Percentiles rank a stretch among this genome's conserved stretches.
phyloP scores from a whole-genome alignment of 2,329 filamentous ascomycete species.

The Fusarium xylarioides region DNA sequence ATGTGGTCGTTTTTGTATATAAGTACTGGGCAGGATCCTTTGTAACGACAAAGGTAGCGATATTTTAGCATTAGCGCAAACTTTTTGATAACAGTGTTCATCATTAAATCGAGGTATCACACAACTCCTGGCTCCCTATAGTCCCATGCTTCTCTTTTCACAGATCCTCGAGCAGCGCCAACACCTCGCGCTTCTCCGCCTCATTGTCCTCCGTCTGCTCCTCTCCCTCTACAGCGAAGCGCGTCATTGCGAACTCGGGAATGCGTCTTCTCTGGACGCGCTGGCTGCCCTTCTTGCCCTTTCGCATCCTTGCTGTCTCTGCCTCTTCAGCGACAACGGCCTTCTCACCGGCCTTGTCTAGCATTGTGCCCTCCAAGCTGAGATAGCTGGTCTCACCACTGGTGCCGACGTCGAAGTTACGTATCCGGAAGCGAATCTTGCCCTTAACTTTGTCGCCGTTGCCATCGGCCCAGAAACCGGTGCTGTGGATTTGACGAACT shows the following conservation, averaged over 20 bases:
- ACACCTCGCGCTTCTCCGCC: constrained; percentile 35
- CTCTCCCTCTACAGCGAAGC: constrained; percentile 58
- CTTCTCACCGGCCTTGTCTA: constrained; percentile 73
- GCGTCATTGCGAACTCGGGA: constrained; percentile 67
- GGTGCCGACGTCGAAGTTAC: constrained; percentile 82
- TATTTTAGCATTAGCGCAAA: constrained; percentile 29
- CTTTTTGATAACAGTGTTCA: constrained; percentile 32
- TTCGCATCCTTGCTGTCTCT: constrained; percentile 51
- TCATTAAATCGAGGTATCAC: constrained; percentile 45
- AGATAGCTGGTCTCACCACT: constrained; percentile 82
- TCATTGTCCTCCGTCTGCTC: constrained; percentile 45
- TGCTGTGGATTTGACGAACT: constrained; percentile 61
- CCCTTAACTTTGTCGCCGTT: constrained; percentile 75
- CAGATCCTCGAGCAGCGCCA: constrained; percentile 38
- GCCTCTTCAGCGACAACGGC: constrained; percentile 58
- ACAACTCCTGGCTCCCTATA: constrained; percentile 43
- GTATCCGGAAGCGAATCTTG: constrained; percentile 78
- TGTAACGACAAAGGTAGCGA: constrained; percentile 6
- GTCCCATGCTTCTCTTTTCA: constrained; percentile 35
- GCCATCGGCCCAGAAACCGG: constrained; percentile 80
- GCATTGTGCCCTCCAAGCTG: constrained; percentile 88
- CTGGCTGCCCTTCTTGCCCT: constrained; percentile 48
- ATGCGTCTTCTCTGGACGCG: constrained; percentile 49
- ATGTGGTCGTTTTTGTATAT: constrained; percentile 19
- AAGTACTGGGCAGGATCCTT: constrained; percentile 5